phyloP scores from a whole-genome alignment of 352 stramenopile genomes.

The Plasmopara viticola region DNA sequence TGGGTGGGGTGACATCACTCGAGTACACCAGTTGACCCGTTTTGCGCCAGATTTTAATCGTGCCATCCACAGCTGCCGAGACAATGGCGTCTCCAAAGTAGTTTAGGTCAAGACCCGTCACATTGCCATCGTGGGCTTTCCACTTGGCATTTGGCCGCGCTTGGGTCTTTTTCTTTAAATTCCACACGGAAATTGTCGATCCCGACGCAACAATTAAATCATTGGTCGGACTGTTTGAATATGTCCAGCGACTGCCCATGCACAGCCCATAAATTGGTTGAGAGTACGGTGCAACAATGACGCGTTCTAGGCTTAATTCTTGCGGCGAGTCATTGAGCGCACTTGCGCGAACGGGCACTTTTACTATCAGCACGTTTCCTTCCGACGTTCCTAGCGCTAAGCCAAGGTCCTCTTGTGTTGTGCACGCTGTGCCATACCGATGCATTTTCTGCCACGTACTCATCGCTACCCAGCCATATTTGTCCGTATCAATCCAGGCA shows the following conservation, averaged over 20 bases:
- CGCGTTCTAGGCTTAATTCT: constrained; percentile 31
- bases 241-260: constrained; percentile 46
- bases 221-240: constrained; percentile 41
- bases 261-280: constrained; percentile 59
- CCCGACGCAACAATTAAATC: constrained; percentile 57
- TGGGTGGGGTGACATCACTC: constrained; percentile 9
- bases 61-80: constrained; percentile 53
- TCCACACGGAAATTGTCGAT: constrained; percentile 66
- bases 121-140: constrained; percentile 64
- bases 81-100: constrained; percentile 65
- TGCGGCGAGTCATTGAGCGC: constrained; percentile 11
- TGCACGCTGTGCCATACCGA: constrained; percentile 14
- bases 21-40: constrained; percentile 23
- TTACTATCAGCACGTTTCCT: constrained; percentile 49
- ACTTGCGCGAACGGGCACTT: constrained; percentile 26
- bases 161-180: constrained; percentile 48
- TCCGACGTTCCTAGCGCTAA: constrained; percentile 58
- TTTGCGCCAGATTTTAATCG: constrained; percentile 60
- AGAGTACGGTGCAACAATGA: constrained; percentile 45
- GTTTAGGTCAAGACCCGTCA: constrained; percentile 51
- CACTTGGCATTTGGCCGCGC: constrained; percentile 28
- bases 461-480: constrained; percentile 59
- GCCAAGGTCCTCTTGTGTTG: constrained; percentile 15
- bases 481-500: constrained; percentile 63
- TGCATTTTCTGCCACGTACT: constrained; percentile 69